Conservation (phyloP, 1,284 basidiomycete species). For the Austroboletus novae-zelandiae region DNA sequence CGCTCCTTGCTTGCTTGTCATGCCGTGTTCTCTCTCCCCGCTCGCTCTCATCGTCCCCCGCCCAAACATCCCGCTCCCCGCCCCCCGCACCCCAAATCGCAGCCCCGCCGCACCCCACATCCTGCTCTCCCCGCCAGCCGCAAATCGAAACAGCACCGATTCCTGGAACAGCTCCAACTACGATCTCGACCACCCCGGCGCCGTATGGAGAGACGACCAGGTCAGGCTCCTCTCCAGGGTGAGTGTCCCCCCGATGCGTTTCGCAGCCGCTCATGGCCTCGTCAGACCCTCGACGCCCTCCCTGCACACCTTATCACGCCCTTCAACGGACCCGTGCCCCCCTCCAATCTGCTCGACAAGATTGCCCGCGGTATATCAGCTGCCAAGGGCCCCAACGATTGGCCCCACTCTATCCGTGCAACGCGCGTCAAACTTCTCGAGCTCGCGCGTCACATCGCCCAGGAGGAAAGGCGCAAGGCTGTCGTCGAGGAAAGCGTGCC, state of each 20-base stretch:
- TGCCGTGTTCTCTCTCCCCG: slow-evolving; percentile 42
- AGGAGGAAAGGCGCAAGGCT: slow-evolving; percentile 45
- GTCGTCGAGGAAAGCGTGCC: slow-evolving; percentile 33
- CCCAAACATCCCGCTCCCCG: slow-evolving; percentile 34
- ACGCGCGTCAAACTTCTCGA: slow-evolving; percentile 79
- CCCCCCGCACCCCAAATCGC: slow-evolving; percentile 49
- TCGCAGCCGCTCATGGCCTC: slow-evolving; percentile 6
- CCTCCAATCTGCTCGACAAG: slow-evolving; percentile 79
- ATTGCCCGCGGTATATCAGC: slow-evolving; percentile 69
- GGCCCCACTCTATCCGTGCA: slow-evolving; percentile 76
- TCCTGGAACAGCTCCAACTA: slow-evolving; percentile 80
- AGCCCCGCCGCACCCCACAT: slow-evolving; percentile 46
- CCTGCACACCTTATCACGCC: slow-evolving; percentile 79
- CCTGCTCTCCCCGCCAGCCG: slow-evolving; percentile 46
- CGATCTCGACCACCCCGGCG: slow-evolving; percentile 54
- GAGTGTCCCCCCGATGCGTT: slow-evolving; percentile 26
- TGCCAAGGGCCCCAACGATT: slow-evolving; percentile 69
- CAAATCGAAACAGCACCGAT: slow-evolving; percentile 70
- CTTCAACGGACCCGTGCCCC: slow-evolving; percentile 75
- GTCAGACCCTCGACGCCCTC: slow-evolving; percentile 70
- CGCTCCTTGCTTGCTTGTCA: slow-evolving; percentile 30
- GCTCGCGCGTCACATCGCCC: slow-evolving; percentile 59
- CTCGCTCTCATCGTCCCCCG: slow-evolving; percentile 56
- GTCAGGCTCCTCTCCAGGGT: slow-evolving; percentile 64
- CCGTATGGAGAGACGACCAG: slow-evolving; percentile 74